Evolutionary conservation across 2,329 filamentous ascomycete species (phyloP), one percentile per base, ranked within the genome.

Genomic region (Epichloe festucae): DNA sequence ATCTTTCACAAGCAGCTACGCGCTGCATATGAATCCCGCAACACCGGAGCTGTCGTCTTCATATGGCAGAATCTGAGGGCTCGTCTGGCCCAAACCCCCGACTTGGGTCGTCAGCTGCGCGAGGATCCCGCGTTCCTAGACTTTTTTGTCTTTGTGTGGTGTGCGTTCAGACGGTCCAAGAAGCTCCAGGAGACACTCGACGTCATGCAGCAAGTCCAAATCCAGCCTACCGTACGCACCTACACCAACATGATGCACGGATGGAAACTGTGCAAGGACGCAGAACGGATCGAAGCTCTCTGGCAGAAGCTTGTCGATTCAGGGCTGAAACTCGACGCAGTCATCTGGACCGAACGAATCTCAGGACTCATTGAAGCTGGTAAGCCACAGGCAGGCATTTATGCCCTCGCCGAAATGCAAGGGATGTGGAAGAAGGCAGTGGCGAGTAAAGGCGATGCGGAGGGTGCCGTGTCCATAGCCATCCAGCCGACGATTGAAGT

Each of bases 241-340:
- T 93, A 85, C 78, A 84, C 81, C 40, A 70, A 78, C 43, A 85
- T 93, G 77, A 78, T 93, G 57, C 74, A 79, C 52, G 87, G 87
- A 1, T 88, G 82, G 66, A 78, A 76, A 60, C 73, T 72, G 48
- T 73, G 78, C 48, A 73, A 73, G 50, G 81, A 88, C 58, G 57
- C 72, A 0, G 63, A 70, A n/a, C 79, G 75, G 21, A 71, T 90
- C 54, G 77, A 83, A 51, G 73, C 73, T 1, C 74, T 89, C 35
- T 94, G 88, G 87, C 58, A 67, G 0, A 78, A 77, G 56, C 78
- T 93, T 67, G 60, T 76, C 3, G 62, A 61, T 8, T 75, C 79
- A 1, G 77, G 78, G 2, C 60, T 81, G 10, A 67, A 75, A 56
- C 79, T 88, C 4, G 87, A 91, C 63, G 65, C 66, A 6, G 61